phyloP scores from a whole-genome alignment of 495 filamentous ascomycete species.

The Neurospora sp. region DNA sequence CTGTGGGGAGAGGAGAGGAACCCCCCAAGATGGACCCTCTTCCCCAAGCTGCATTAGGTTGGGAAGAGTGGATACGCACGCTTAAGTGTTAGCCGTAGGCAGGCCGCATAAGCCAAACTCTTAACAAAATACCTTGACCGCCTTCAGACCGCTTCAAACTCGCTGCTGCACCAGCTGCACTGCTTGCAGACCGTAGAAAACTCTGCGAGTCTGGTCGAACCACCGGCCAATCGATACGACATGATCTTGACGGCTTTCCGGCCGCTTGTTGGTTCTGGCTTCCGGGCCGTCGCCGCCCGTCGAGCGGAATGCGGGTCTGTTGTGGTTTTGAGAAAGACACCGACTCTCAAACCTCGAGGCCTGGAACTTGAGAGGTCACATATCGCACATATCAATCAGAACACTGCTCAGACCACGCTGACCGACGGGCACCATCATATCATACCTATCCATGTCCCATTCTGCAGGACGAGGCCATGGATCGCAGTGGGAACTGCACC shows the following conservation, averaged over 20 bases:
- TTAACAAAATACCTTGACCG: not conserved
- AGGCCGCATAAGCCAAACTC: not conserved
- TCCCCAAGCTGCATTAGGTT: not conserved
- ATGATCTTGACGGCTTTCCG: not conserved
- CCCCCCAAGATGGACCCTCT: not conserved
- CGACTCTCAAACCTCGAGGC: not conserved
- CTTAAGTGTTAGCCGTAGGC: not conserved
- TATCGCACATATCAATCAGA: not conserved
- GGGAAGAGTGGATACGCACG: not conserved
- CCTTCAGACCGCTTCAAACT: not conserved
- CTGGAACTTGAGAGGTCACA: not conserved
- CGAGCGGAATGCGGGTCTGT: not conserved
- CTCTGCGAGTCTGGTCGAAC: not conserved
- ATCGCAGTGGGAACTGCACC: not conserved
- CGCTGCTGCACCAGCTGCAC: not conserved
- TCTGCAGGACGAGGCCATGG: not conserved
- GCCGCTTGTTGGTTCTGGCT: not conserved
- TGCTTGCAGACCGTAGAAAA: not conserved
- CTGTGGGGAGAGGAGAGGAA: not conserved
- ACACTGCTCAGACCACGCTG: not conserved
- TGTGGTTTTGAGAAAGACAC: not conserved
- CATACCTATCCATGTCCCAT: not conserved
- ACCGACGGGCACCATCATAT: not conserved
- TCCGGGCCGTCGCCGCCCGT: not conserved
- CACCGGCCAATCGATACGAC: not conserved